Evolutionary conservation across 257 asterid species (phyloP).

Genomic region (Solanum microdontum): DNA sequence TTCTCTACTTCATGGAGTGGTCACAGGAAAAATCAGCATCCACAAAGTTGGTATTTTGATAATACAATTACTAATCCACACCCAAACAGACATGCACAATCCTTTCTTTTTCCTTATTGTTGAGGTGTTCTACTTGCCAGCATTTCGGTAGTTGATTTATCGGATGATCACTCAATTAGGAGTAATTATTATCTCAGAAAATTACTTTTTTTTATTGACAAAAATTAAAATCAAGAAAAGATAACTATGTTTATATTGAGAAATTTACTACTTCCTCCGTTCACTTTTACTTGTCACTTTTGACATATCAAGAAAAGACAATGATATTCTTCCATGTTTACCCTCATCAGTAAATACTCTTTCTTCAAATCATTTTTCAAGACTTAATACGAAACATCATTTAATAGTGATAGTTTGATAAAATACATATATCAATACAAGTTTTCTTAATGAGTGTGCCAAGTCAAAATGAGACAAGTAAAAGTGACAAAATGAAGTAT

Average conservation of each 20-base stretch:
- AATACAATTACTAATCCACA: neutral
- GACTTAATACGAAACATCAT: too few relatives aligned
- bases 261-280: too few relatives aligned
- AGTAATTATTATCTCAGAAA: too few relatives aligned
- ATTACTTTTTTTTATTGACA: neutral
- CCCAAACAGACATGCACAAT: neutral
- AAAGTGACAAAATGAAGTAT: too few relatives aligned
- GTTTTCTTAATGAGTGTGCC: neutral
- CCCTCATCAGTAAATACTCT: neutral
- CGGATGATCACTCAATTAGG: neutral
- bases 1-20: neutral
- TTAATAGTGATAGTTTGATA: too few relatives aligned
- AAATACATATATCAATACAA: too few relatives aligned
- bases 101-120: neutral
- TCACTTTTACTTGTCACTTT: neutral
- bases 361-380: too few relatives aligned
- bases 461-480: neutral
- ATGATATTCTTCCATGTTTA: too few relatives aligned
- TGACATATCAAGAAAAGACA: too few relatives aligned
- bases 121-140: neutral
- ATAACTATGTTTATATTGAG: too few relatives aligned
- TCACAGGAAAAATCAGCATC: neutral
- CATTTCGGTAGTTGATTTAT: neutral
- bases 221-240: neutral
- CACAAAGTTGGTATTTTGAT: neutral